Evolutionary conservation across 2,329 filamentous ascomycete species (phyloP).

Genomic region (Monilinia polystroma): DNA sequence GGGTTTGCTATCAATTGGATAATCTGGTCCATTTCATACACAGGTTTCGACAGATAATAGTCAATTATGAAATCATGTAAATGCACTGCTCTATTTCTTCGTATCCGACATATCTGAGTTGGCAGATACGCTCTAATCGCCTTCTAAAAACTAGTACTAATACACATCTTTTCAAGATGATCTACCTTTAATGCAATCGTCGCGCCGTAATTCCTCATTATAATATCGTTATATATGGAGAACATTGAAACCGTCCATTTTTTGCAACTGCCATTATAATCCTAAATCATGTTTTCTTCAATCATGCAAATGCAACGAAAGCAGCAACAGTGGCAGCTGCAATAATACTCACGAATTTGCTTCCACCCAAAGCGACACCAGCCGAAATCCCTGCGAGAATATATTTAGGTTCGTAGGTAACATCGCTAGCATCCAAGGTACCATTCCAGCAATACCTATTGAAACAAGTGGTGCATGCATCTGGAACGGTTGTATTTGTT

Average conservation of each 20-base stretch:
- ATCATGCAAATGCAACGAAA: neutral
- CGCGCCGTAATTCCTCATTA: neutral
- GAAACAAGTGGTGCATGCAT: conserved; percentile 76
- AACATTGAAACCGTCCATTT: neutral
- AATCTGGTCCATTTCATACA: too few species aligned
- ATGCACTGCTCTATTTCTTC: too few species aligned
- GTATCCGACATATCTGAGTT: too few species aligned
- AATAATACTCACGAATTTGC: neutral
- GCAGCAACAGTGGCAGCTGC: neutral
- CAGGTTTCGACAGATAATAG: too few species aligned
- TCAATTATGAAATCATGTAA: too few species aligned
- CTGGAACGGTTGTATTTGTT: conserved; percentile 66
- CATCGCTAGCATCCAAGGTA: conserved; percentile 29
- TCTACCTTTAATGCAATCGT: neutral
- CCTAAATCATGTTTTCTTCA: too few species aligned
- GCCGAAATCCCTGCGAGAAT: conserved; percentile 25
- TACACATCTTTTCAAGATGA: neutral
- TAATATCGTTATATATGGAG: conserved; percentile 2
- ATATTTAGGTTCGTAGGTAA: conserved; percentile 31
- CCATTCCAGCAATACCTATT: conserved; percentile 89
- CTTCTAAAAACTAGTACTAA: neutral
- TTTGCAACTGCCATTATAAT: neutral
- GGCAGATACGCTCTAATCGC: too few species aligned
- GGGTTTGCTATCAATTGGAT: too few species aligned
- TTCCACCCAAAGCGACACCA: neutral